Evolutionary conservation across 2,329 filamentous ascomycete species (phyloP).

Genomic region (Simplicillium sp.): DNA sequence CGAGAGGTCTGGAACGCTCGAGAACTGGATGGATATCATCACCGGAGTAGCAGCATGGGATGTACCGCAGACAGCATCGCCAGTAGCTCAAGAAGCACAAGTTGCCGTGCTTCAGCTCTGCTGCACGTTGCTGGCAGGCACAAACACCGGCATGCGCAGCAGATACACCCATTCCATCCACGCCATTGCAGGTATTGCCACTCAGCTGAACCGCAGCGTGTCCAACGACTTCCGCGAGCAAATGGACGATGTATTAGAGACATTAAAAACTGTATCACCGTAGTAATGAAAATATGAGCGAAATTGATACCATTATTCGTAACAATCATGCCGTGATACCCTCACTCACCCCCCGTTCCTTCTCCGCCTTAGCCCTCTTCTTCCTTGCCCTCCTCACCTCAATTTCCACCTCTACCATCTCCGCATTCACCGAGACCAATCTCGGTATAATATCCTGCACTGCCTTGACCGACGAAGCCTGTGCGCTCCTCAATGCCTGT

Average conservation of each 20-base stretch:
- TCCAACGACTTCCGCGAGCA: conserved; percentile 26
- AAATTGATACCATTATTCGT: no score
- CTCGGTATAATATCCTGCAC: conserved; percentile 49
- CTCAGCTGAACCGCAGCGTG: conserved; percentile 26
- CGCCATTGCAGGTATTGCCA: conserved; percentile 39
- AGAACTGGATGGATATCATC: conserved; percentile 49
- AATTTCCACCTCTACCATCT: conserved; percentile 58
- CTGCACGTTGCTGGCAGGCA: conserved; percentile 37
- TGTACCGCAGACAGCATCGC: conserved; percentile 19
- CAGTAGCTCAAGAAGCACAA: conserved; percentile 35
- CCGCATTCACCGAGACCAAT: conserved; percentile 45
- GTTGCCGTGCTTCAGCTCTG: conserved; percentile 47
- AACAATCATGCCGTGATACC: no score
- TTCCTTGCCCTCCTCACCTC: conserved; percentile 55
- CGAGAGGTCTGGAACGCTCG: conserved; percentile 30
- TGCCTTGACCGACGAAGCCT: conserved; percentile 44
- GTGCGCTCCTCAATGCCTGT: conserved; percentile 44
- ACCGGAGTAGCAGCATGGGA: conserved; percentile 40
- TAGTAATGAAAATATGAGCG: background rate
- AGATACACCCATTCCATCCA: conserved; percentile 41
- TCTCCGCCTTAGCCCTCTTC: conserved; percentile 37
- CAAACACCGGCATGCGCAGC: conserved; percentile 34
- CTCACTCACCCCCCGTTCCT: background rate
- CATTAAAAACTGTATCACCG: conserved; percentile 12
- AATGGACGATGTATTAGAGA: conserved; percentile 34